Conservation (phyloP, 1,284 basidiomycete species). For the Xanthoconium separans region DNA sequence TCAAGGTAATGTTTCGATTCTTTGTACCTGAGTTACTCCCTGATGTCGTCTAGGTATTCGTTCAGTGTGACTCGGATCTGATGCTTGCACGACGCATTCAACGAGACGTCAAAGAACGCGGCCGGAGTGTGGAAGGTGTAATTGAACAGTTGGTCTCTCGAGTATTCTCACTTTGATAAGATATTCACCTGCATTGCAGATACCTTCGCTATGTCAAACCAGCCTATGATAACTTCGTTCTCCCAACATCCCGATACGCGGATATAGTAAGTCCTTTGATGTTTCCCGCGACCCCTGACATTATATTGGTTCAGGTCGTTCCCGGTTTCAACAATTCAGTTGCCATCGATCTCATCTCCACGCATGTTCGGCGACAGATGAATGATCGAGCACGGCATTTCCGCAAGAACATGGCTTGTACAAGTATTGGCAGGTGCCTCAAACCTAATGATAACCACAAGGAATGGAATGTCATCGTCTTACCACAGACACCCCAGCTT, state of each 20-base stretch:
- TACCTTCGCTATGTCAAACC: slow-evolving; percentile 93
- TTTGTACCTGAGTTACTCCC: background rate
- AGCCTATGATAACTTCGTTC: slow-evolving; percentile 94
- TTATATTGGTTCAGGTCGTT: slow-evolving; percentile 65
- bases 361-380: slow-evolving; percentile 86
- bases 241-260: slow-evolving; percentile 81
- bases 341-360: slow-evolving; percentile 93
- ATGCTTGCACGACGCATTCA: slow-evolving; percentile 94
- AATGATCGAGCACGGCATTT: slow-evolving; percentile 75
- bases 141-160: slow-evolving; percentile 74
- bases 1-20: slow-evolving; percentile 61
- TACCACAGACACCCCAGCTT: slow-evolving; percentile 83
- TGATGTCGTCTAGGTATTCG: slow-evolving; percentile 56
- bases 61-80: slow-evolving; percentile 91
- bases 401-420: slow-evolving; percentile 66
- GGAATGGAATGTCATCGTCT: slow-evolving; percentile 60
- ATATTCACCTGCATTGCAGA: slow-evolving; percentile 38
- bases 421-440: slow-evolving; percentile 35
- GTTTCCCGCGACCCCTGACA: background rate
- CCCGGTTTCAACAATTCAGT: slow-evolving; percentile 84
- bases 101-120: slow-evolving; percentile 87
- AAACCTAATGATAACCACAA: slow-evolving; percentile 37
- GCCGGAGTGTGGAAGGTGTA: slow-evolving; percentile 82
- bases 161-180: background rate
- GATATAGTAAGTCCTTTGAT: slow-evolving; percentile 66